Evolutionary conservation across 2,329 filamentous ascomycete genomes (phyloP), one percentile per base, ranked within the genome.

Genomic region (Paraphoma chrysanthemicola): DNA sequence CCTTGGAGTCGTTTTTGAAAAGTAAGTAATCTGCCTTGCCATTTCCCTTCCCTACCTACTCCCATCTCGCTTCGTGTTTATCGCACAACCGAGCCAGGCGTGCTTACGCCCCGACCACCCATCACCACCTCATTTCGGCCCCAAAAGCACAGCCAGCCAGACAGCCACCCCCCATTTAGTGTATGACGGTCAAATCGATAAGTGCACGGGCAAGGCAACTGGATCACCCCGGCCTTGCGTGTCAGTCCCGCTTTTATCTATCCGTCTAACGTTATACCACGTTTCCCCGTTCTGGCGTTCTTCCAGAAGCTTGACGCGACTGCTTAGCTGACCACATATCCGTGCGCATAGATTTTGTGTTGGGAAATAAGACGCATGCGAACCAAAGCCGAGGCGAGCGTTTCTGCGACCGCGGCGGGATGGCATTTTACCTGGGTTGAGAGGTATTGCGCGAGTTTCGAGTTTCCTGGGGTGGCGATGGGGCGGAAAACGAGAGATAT

Each of bases 1-100:
- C 7, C 79, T 99, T 44, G 95, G 95, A 0, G 93, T 99, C 18
- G 93, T 99, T 4, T 99, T 99, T 79, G 94, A 98, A 77, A 98
- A 96, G 91, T 96, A 80, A 82, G 86, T 86, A 39, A 51, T 17
- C 14, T 18, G 16, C 28, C 36, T 31, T 39, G 18, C 43, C 29
- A 30, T 39, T 36, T 44, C 46, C 17, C 11, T 49, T 59, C 43
- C 46, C 42, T 17, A 36, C 23, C 29, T 36, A 30, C 49, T 30
- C 14, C 14, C 54, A 17, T 44, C 36, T 54, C 28, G 39, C 41
- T 54, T 36, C 43, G 7, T 42, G 36, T 49, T 49, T 6, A 7
- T 12, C 30, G 2, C 17, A 23, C 31, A 11, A 41, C 49, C 49
- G 29, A 30, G 18, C 31, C 10, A 18, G 48, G 51, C 33, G 30